Base-by-base conservation (phyloP, 73 alveolate species). In the Symbiodinium pilosum region DNA sequence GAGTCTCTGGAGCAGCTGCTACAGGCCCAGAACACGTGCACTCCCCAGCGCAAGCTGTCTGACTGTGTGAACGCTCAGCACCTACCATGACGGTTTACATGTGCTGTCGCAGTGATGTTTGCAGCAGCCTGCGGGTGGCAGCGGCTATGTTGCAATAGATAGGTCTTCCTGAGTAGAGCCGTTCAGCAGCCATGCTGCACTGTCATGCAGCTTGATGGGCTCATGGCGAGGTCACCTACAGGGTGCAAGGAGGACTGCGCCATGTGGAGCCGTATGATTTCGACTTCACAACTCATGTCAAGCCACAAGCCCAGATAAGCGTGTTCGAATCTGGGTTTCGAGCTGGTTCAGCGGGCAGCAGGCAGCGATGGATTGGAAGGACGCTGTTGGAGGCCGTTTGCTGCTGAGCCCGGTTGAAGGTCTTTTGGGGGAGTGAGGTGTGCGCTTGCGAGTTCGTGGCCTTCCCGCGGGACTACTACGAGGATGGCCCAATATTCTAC, bases 361-460 rank as follows among this genome's bases (percentile, higher is more conserved):
- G 97, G 97, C 97, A 91, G 47, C 97, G 97, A 7, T 91, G 97
- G 97, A 86, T 91, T 16, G 97, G 97, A 73, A 69, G 97, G 47
- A 91, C 89, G 3, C 51, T 91, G 77, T 56, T 91, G 26, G 97
- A 91, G 97, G 97, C 95, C 11, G 26, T 28, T n/a, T 16, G 38
- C 47, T 24, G 6, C 34, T n/a, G 84, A 69, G 24, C 40, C 84
- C 1, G 16, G 34, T 69, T 69, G 34, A 30, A 30, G 34, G 38
- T 69, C 32, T 11, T 11, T 16, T 21, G 47, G 43, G 73, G 21
- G 36, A 24, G 52, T 20, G n/a, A 91, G 97, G 97, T 91, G 77
- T 91, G 97, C 54, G 97, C 97, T 28, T 91, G 97, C 89, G 97
- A 91, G 43, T 91, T 91, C 24, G 97, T 91, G 39, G 97, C 97